Percentiles rank a stretch among this genome's conserved stretches.
These are phyloP conservation scores for Penicillium daleae DNA, from an alignment of 495 filamentous ascomycete genomes.

Conservation along the genomic window DNA sequence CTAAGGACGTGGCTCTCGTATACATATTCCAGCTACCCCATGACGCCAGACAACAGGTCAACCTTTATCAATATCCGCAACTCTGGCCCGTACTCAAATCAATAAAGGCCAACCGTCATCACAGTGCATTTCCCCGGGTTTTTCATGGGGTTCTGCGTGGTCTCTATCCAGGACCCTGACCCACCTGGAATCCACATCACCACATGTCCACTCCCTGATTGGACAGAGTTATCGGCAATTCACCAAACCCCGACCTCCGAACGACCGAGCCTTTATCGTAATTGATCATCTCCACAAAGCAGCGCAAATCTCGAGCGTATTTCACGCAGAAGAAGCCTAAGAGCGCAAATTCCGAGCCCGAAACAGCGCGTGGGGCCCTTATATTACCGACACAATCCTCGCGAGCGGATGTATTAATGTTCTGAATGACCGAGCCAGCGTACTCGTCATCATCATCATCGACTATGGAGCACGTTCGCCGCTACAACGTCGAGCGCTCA, in stretches of 20 bases:
- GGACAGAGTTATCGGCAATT: constrained; percentile 5
- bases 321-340: not conserved
- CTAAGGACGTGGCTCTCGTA: not conserved
- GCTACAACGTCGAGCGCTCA: constrained; percentile 37
- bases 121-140: not conserved
- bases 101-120: not conserved
- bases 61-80: not conserved
- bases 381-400: not conserved
- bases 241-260: constrained; percentile 13
- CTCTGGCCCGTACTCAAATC: not conserved
- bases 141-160: not conserved
- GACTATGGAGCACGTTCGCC: constrained; percentile 18
- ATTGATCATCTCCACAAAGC: not conserved
- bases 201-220: not conserved
- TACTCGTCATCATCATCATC: not conserved
- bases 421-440: constrained; percentile 1
- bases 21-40: not conserved
- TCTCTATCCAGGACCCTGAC: not conserved
- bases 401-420: not conserved
- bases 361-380: not conserved
- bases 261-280: constrained; percentile 13
- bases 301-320: not conserved
- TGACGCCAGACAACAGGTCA: not conserved
- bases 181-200: not conserved
- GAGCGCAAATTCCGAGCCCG: not conserved